Evolutionary conservation across 805 yeast species (phyloP).

Genomic region (Myxozyma kluyveri): DNA sequence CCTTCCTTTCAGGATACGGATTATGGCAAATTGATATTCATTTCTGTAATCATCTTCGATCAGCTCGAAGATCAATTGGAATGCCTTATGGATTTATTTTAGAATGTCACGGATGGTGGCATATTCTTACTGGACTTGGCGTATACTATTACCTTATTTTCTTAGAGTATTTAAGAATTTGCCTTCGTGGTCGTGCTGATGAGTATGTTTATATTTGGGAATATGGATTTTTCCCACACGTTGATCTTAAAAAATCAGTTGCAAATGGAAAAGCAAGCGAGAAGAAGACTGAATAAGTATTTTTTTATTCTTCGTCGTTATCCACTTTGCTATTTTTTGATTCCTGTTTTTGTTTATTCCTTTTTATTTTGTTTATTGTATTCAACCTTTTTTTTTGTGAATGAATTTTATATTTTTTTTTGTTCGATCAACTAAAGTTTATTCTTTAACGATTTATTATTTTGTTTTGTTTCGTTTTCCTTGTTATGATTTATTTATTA

Average conservation of each 20-base stretch:
- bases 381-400: not conserved
- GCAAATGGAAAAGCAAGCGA: not conserved
- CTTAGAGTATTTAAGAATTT: constrained; percentile 69
- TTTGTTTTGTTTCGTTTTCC: no score
- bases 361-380: not conserved
- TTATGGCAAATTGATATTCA: constrained; percentile 90
- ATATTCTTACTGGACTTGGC: constrained; percentile 63
- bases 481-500: not conserved
- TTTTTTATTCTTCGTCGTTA: not conserved
- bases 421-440: not conserved
- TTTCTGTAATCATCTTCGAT: constrained; percentile 60
- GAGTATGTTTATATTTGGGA: constrained; percentile 59
- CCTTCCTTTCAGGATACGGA: constrained; percentile 71
- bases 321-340: not conserved
- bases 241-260: constrained; percentile 31
- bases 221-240: constrained; percentile 54
- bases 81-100: constrained; percentile 81
- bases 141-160: constrained; percentile 82
- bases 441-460: no score
- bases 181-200: constrained; percentile 56
- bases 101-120: constrained; percentile 99
- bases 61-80: constrained; percentile 63
- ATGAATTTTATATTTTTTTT: no score
- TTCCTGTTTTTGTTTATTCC: not conserved
- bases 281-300: constrained; percentile 12